Conservation (phyloP, 2,329 filamentous ascomycete genomes). For the Niveomyces coronatus region DNA sequence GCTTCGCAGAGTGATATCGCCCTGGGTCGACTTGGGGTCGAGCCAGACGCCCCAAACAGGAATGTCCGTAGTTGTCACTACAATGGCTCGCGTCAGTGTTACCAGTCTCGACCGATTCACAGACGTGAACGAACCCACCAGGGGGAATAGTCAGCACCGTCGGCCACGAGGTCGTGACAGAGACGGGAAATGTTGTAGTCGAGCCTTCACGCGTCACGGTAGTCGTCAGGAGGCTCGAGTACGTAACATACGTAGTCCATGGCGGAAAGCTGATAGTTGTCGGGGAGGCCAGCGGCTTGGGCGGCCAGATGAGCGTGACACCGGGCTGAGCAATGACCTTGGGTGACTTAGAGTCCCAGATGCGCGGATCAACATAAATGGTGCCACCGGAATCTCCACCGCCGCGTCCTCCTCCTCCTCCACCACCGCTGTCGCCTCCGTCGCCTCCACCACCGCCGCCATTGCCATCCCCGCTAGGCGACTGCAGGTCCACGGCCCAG, state of each 20-base stretch:
- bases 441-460: not conserved
- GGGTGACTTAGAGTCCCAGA: not conserved
- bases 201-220: conserved; percentile 1
- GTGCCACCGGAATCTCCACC: not conserved
- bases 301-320: conserved; percentile 23
- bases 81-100: no score
- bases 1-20: conserved; percentile 1
- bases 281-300: not conserved
- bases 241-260: conserved; percentile 3
- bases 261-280: conserved; percentile 4
- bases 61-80: conserved; percentile 2
- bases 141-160: conserved; percentile 6
- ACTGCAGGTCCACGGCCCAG: conserved; percentile 13
- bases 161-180: not conserved
- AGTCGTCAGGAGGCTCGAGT: conserved; percentile 1
- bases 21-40: not conserved
- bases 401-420: not conserved
- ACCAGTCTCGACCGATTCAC: no score
- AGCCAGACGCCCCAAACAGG: conserved; percentile 5
- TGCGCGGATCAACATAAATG: not conserved
- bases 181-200: conserved; percentile 2
- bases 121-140: no score
- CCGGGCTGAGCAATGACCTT: not conserved
- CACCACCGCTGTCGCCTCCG: not conserved
- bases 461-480: not conserved